Evolutionary conservation across 257 asterid genomes (phyloP), one percentile per base, ranked within the genome.

Genomic region (Salvia rosmarinus): DNA sequence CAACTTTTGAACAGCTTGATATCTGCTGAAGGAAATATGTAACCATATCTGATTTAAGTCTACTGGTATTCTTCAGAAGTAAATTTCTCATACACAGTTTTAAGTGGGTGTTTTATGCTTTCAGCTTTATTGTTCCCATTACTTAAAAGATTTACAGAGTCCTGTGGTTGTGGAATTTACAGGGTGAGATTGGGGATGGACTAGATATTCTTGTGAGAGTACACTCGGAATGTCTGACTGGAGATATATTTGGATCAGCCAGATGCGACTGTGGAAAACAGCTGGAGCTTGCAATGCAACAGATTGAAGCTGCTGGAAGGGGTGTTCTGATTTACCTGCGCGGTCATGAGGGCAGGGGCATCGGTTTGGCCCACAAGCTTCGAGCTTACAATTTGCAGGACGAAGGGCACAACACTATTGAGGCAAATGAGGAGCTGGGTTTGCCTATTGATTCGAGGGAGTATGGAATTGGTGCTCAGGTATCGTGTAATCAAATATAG

Each of bases 381-480:
- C 91, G 91, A 7, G 98, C 99, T 37, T 94, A 94, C 87, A 91
- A 85, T 74, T 82, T 94, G 72, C 99, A 94, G 75, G 99, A 94
- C 68, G 96, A 77, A 30, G 99, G 99, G 20, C 86, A 93, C 34
- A 98, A 91, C 77, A 91, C 99, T 3, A 96, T 94, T 20, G 98
- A 94, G 84, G 99, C 98, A 4, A 91, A 94, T 10, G 98, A 94
- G 82, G 99, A 94, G 77, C 86, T 94, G 73, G 98, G 99, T 43
- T 83, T 91, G 79, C 98, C 98, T 3, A 85, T 94, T 52, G 99
- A 94, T 85, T 94, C 99, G 21, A 86, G 99, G 81, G 99, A 91
- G 69, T 95, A 95, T 21, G 99, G 99, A 43, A 88, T 95, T 51
- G 99, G 99, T 61, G 99, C 99, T 20, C 99, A 94, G 99, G 99